A percentile compares a stretch with the other conserved stretches of the same genome.
Conservation (phyloP, 768 basidiomycete species). For the Boletus rex-veris region DNA sequence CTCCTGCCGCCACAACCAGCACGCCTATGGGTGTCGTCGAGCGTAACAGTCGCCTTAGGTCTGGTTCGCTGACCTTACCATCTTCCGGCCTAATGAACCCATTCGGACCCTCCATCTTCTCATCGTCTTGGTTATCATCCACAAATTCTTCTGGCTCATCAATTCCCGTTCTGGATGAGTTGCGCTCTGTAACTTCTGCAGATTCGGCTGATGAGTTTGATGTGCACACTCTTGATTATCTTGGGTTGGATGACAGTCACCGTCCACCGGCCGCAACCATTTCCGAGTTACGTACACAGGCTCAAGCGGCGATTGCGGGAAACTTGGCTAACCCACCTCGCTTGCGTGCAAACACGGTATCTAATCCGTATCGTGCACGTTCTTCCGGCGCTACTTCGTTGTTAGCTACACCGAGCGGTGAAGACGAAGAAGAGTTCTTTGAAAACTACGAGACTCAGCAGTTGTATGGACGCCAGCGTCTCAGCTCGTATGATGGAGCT, state of each 20-base stretch:
- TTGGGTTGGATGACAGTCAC: slow-evolving; percentile 82
- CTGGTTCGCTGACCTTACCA: slow-evolving; percentile 88
- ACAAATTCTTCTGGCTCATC: slow-evolving; percentile 53
- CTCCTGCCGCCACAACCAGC: slow-evolving; percentile 47
- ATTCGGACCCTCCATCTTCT: slow-evolving; percentile 86
- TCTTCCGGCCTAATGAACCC: slow-evolving; percentile 74
- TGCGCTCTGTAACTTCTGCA: slow-evolving; percentile 75
- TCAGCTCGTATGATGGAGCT: slow-evolving; percentile 60
- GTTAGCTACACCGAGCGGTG: slow-evolving; percentile 56
- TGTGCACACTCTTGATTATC: slow-evolving; percentile 93
- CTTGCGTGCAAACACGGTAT: slow-evolving; percentile 86
- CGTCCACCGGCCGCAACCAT: slow-evolving; percentile 79
- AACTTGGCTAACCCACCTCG: slow-evolving; percentile 78
- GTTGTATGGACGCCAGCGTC: slow-evolving; percentile 49
- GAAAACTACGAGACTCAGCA: slow-evolving; percentile 48
- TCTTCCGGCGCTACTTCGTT: slow-evolving; percentile 58
- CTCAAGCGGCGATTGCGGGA: slow-evolving; percentile 85
- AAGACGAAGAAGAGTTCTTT: slow-evolving; percentile 76
- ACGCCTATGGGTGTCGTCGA: slow-evolving; percentile 39
- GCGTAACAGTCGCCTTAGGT: slow-evolving; percentile 81
- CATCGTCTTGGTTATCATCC: slow-evolving; percentile 81
- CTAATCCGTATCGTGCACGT: slow-evolving; percentile 81
- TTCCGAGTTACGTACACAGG: slow-evolving; percentile 83
- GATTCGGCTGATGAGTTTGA: slow-evolving; percentile 86
- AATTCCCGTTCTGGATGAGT: slow-evolving; percentile 70